A percentile compares a stretch with the other conserved stretches of the same genome.
Conservation (phyloP, 2,329 filamentous ascomycete genomes). For the Phaeosphaeria sp. region DNA sequence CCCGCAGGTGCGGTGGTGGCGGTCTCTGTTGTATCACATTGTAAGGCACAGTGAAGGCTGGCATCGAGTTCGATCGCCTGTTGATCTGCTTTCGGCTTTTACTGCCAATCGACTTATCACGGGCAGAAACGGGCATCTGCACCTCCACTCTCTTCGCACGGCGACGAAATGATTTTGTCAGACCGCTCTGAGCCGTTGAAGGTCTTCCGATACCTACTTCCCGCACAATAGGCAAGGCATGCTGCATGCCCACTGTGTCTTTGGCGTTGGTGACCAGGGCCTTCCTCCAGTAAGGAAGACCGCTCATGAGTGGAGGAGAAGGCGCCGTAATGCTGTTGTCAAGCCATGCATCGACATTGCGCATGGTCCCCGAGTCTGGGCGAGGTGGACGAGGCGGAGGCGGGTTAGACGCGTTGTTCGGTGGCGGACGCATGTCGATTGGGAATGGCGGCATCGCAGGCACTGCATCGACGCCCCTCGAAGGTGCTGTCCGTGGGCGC, state of each 20-base stretch:
- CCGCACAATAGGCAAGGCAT: constrained; percentile 35
- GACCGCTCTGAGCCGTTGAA: constrained; percentile 25
- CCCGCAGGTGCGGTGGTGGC: constrained; percentile 14
- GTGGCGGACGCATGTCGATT: constrained; percentile 12
- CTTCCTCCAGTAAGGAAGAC: constrained; percentile 42
- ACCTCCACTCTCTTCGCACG: constrained; percentile 38
- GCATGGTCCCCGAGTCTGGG: constrained; percentile 32
- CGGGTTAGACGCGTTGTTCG: constrained; percentile 12
- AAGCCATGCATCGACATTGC: constrained; percentile 43
- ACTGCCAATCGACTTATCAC: constrained; percentile 21
- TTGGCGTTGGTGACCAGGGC: constrained; percentile 13
- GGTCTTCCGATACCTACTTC: constrained; percentile 13
- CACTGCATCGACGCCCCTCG: constrained; percentile 6
- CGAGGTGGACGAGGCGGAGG: constrained; percentile 31
- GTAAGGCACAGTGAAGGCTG: constrained; percentile 25
- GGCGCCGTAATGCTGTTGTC: constrained; percentile 36
- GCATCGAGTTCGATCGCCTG: constrained; percentile 34
- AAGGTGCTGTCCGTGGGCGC: constrained; percentile 37
- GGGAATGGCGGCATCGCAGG: constrained; percentile 11
- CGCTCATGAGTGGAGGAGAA: constrained; percentile 40
- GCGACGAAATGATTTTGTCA: constrained; percentile 32
- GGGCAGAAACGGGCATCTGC: constrained; percentile 36
- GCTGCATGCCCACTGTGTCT: constrained; percentile 26
- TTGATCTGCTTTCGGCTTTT: constrained; percentile 21
- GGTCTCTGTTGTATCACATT: constrained; percentile 13